Conservation (phyloP, 148 eudicot species). For the Nepenthes gracilis region DNA sequence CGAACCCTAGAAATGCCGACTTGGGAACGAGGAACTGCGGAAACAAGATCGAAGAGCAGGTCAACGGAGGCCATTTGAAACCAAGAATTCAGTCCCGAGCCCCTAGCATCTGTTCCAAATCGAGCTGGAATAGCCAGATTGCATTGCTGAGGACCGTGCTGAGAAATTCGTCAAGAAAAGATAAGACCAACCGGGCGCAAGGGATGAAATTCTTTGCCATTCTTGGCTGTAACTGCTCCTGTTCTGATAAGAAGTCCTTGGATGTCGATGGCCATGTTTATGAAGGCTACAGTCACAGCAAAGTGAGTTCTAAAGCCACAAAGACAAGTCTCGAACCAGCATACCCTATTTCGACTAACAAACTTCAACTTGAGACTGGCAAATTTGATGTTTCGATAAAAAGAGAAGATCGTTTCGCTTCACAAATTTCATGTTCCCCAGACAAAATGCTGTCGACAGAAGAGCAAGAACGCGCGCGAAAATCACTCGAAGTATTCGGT, state of each 20-base stretch:
- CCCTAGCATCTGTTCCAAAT: neutral
- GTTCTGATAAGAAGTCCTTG: neutral
- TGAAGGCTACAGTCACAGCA: neutral
- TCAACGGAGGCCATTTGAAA: neutral
- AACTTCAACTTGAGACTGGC: neutral
- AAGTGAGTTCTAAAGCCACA: neutral
- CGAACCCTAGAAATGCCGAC: neutral
- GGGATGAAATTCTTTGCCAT: neutral
- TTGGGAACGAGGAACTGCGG: neutral
- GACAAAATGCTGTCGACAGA: neutral
- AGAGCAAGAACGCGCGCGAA: neutral
- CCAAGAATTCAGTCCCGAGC: neutral
- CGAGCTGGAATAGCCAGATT: neutral
- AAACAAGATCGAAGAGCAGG: neutral
- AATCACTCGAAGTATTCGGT: neutral
- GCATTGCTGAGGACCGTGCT: neutral
- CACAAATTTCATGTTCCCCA: neutral
- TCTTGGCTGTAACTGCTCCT: neutral
- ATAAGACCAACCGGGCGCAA: neutral
- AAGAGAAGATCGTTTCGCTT: neutral
- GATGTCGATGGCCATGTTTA: neutral
- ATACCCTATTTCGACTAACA: neutral
- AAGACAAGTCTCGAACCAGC: neutral
- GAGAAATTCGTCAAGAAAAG: neutral
- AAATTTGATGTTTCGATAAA: neutral